These are phyloP conservation scores for Saccharomycopsis capsularis DNA, from an alignment of 805 yeast species.

Conservation along the genomic window DNA sequence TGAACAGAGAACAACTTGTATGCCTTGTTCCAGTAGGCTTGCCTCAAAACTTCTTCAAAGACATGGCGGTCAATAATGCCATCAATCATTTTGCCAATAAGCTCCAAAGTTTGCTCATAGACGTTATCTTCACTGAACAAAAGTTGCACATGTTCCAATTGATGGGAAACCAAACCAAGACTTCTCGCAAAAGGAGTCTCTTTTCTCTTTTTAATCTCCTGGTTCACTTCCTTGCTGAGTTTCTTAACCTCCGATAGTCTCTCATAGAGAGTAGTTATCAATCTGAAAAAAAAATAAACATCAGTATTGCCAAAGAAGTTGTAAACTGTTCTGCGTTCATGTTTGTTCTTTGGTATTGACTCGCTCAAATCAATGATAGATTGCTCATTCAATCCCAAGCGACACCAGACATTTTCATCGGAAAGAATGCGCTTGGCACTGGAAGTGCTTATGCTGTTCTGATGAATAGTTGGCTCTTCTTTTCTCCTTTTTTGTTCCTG, in stretches of 20 bases:
- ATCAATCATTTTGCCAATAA: slow-evolving; percentile 72
- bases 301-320: slow-evolving; percentile 86
- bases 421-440: slow-evolving; percentile 42
- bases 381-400: slow-evolving; percentile 5
- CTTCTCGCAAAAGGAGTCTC: slow-evolving; percentile 74
- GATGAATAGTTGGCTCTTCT: too few relatives aligned
- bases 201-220: slow-evolving; percentile 58
- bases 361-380: slow-evolving; percentile 2
- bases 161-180: slow-evolving; percentile 71
- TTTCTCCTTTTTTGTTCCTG: not conserved
- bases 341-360: not conserved
- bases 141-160: slow-evolving; percentile 74
- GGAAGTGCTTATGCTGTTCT: not conserved
- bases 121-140: slow-evolving; percentile 62
- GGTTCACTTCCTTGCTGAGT: slow-evolving; percentile 61
- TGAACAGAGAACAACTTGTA: slow-evolving; percentile 89
- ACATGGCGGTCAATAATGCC: slow-evolving; percentile 89
- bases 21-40: slow-evolving; percentile 89
- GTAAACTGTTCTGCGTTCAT: not conserved
- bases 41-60: slow-evolving; percentile 93
- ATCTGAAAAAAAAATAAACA: slow-evolving; percentile 83
- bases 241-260: slow-evolving; percentile 73
- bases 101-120: slow-evolving; percentile 68
- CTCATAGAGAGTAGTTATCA: slow-evolving; percentile 71
- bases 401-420: not conserved